These are phyloP conservation scores for Tetradesmus obliquus DNA, from an alignment of 139 green algal genomes.

Conservation along the genomic window DNA sequence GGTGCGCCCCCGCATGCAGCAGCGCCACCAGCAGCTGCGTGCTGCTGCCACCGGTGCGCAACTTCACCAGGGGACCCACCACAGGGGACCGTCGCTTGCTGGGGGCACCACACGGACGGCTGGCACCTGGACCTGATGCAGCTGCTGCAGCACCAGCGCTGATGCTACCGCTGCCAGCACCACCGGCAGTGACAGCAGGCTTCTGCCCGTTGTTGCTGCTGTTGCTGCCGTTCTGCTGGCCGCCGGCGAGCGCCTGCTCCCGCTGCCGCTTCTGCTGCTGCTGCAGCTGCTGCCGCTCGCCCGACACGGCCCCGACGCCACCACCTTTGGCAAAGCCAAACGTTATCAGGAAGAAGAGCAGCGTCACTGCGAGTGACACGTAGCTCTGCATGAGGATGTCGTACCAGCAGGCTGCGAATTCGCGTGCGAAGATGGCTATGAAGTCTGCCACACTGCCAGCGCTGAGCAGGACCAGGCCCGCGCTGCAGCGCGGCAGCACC, in stretches of 20 bases:
- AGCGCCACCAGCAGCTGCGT: conserved; percentile 68
- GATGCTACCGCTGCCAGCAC: not conserved
- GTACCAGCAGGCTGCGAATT: conserved; percentile 37
- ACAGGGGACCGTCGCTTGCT: conserved; percentile 11
- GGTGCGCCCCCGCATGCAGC: conserved; percentile 72
- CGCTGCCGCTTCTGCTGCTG: not conserved
- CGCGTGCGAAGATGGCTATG: not conserved
- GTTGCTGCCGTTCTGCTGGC: conserved; percentile 1
- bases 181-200: not conserved
- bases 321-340: conserved; percentile 69
- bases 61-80: conserved; percentile 37
- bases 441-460: conserved; percentile 33
- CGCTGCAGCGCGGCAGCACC: conserved; percentile 80
- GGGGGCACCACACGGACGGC: not conserved
- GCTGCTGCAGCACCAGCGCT: conserved; percentile 26
- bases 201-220: not conserved
- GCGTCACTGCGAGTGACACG: conserved; percentile 62
- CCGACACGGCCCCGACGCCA: conserved; percentile 64
- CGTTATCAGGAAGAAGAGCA: conserved; percentile 59
- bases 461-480: not conserved
- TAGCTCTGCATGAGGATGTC: conserved; percentile 72
- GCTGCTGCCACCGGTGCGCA: conserved; percentile 30
- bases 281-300: conserved; percentile 36
- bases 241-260: not conserved
- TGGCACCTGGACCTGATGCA: conserved; percentile 8